A percentile compares a stretch with the other conserved stretches of the same genome.
phyloP scores from a whole-genome alignment of 2,329 filamentous ascomycete genomes.

The Pseudocercospora eumusae region DNA sequence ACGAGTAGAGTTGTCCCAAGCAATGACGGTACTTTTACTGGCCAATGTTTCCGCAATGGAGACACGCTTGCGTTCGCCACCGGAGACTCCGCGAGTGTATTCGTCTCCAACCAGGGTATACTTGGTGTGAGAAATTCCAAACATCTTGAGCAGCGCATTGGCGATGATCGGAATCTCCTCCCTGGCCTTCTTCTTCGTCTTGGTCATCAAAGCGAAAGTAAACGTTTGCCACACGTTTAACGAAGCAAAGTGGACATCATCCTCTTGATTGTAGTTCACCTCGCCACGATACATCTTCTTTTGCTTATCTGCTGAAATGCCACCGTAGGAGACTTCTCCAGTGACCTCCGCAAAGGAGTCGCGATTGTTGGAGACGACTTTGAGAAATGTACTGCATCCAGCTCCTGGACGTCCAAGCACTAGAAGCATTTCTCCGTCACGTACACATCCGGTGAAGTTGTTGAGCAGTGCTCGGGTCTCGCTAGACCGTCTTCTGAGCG shows the following conservation, averaged over 20 bases:
- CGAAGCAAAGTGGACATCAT: constrained; percentile 72
- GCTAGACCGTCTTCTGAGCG: constrained; percentile 51
- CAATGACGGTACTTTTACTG: constrained; percentile 70
- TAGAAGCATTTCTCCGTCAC: constrained; percentile 68
- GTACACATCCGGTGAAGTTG: constrained; percentile 67
- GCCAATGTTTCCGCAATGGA: constrained; percentile 76
- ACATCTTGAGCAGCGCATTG: constrained; percentile 71
- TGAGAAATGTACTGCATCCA: constrained; percentile 76
- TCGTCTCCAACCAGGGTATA: constrained; percentile 76
- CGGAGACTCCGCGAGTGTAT: constrained; percentile 70
- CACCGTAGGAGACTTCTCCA: constrained; percentile 71
- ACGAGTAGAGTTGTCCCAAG: constrained; percentile 78
- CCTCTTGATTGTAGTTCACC: constrained; percentile 76
- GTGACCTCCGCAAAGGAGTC: constrained; percentile 65
- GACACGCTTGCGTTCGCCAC: constrained; percentile 78
- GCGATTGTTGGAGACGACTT: constrained; percentile 71
- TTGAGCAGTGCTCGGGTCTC: constrained; percentile 61
- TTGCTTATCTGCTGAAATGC: constrained; percentile 68
- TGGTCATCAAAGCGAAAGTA: constrained; percentile 72
- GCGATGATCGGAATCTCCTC: constrained; percentile 68
- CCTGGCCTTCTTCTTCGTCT: constrained; percentile 67
- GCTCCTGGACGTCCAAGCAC: constrained; percentile 72
- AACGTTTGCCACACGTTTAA: constrained; percentile 78
- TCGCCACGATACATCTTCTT: constrained; percentile 71
- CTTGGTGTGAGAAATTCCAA: constrained; percentile 74